Evolutionary conservation across 768 basidiomycete species (phyloP).

Genomic region (Kwoniella heveanensis): DNA sequence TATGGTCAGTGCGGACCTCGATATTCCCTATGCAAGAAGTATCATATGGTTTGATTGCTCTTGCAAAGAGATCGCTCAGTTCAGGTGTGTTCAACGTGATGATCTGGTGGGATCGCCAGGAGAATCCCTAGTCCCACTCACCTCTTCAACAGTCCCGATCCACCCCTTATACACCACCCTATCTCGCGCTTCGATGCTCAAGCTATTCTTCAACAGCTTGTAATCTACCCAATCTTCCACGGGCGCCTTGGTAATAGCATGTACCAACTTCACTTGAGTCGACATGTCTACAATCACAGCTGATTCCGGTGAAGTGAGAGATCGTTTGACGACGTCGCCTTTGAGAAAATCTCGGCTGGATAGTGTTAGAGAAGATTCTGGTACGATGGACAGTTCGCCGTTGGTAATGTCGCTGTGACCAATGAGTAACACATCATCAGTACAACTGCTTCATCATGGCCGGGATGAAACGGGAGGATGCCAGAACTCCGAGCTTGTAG

Average conservation of each 20-base stretch:
- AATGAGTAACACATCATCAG: no score
- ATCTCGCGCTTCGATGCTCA: constrained; percentile 68
- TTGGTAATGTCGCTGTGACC: not conserved
- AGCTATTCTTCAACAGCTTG: constrained; percentile 64
- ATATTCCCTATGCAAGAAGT: no score
- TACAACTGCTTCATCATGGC: no score
- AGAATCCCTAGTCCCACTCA: no score
- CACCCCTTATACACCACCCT: constrained; percentile 81
- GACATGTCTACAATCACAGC: constrained; percentile 71
- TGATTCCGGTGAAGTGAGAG: constrained; percentile 70
- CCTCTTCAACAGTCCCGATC: constrained; percentile 88
- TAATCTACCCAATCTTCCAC: constrained; percentile 68
- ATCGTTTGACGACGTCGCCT: constrained; percentile 81
- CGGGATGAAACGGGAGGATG: no score
- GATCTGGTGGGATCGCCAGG: no score
- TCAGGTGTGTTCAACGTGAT: no score
- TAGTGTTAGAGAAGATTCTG: constrained; percentile 69
- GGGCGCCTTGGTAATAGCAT: constrained; percentile 68
- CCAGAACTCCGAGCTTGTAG: no score
- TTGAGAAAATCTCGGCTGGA: constrained; percentile 75
- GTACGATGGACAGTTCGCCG: constrained; percentile 64
- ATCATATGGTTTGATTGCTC: no score
- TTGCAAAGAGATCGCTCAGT: no score
- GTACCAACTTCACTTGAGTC: constrained; percentile 69
- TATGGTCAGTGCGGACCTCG: constrained; percentile 8